phyloP scores from a whole-genome alignment of 2,329 filamentous ascomycete genomes.

The Penicillium brasilianum region DNA sequence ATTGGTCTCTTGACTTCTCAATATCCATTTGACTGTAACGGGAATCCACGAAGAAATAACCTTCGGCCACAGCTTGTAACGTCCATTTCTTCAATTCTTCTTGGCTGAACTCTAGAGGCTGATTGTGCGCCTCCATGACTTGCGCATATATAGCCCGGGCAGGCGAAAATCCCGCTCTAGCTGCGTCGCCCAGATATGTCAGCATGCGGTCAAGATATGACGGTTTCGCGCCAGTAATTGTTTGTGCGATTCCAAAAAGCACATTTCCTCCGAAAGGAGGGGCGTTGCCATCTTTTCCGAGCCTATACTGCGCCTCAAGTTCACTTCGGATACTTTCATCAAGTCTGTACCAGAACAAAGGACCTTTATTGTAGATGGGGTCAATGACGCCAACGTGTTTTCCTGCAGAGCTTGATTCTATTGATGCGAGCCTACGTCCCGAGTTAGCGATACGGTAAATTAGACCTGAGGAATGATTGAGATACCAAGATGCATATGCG shows the following conservation, averaged over 20 bases:
- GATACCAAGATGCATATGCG: constrained; percentile 32
- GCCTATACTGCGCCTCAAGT: constrained; percentile 31
- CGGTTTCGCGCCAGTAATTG: constrained; percentile 31
- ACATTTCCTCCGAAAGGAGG: constrained; percentile 30
- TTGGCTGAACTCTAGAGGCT: constrained; percentile 22
- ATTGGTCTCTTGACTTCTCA: constrained; percentile 24
- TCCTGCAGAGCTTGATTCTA: constrained; percentile 18
- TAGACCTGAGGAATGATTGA: background rate
- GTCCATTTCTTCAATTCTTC: constrained; percentile 29
- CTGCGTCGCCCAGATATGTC: constrained; percentile 30
- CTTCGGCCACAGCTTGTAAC: constrained; percentile 32
- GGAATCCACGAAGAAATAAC: constrained; percentile 28
- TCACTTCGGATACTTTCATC: constrained; percentile 31
- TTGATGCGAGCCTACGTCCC: constrained; percentile 27
- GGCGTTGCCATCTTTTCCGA: constrained; percentile 18
- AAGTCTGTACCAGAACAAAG: constrained; percentile 36
- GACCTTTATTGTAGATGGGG: constrained; percentile 36
- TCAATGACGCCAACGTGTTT: constrained; percentile 30
- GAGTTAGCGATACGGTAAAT: background rate
- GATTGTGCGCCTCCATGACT: constrained; percentile 31
- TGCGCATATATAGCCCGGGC: constrained; percentile 35
- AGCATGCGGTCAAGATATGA: constrained; percentile 32
- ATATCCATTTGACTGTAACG: constrained; percentile 12
- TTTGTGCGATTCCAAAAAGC: constrained; percentile 35
- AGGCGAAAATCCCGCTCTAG: constrained; percentile 29